Conservation (phyloP, 2,329 filamentous ascomycete species). For the Dactylellina drechsleri region DNA sequence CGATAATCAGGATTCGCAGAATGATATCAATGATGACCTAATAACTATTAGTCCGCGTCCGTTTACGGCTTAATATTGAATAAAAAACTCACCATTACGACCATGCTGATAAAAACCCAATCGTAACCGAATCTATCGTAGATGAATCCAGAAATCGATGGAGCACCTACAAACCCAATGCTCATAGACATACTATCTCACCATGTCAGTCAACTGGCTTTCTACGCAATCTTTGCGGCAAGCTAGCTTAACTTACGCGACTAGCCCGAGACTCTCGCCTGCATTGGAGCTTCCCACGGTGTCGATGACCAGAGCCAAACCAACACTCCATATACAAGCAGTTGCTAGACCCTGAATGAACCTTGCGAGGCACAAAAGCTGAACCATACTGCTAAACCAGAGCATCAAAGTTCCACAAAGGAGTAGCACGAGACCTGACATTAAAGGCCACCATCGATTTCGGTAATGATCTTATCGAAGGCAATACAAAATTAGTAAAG, state of each 20-base stretch:
- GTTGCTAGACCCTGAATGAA: conserved; percentile 54
- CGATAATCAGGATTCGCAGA: conserved; percentile 51
- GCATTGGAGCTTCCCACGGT: conserved; percentile 52
- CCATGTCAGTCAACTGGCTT: conserved; percentile 3
- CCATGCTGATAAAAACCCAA: conserved; percentile 47
- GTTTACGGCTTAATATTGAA: not conserved
- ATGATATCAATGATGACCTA: conserved; percentile 47
- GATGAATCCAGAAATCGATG: conserved; percentile 43
- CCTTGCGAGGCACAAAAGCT: conserved; percentile 41
- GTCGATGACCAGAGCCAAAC: conserved; percentile 51
- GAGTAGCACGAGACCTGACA: conserved; percentile 42
- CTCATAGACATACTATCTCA: conserved; percentile 44
- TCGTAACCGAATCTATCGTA: conserved; percentile 51
- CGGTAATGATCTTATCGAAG: conserved; percentile 37
- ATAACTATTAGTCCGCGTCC: not conserved
- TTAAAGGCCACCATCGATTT: conserved; percentile 50
- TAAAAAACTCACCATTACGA: conserved; percentile 38
- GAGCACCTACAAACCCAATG: conserved; percentile 49
- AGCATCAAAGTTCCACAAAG: conserved; percentile 49
- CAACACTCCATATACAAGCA: conserved; percentile 51
- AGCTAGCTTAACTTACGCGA: conserved; percentile 33
- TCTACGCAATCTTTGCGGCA: not conserved
- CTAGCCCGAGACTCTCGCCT: conserved; percentile 46
- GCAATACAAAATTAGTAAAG: conserved; percentile 8
- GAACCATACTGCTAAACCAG: conserved; percentile 37